Conservation (phyloP, 2,329 filamentous ascomycete species). For the Venturia aucupariae region DNA sequence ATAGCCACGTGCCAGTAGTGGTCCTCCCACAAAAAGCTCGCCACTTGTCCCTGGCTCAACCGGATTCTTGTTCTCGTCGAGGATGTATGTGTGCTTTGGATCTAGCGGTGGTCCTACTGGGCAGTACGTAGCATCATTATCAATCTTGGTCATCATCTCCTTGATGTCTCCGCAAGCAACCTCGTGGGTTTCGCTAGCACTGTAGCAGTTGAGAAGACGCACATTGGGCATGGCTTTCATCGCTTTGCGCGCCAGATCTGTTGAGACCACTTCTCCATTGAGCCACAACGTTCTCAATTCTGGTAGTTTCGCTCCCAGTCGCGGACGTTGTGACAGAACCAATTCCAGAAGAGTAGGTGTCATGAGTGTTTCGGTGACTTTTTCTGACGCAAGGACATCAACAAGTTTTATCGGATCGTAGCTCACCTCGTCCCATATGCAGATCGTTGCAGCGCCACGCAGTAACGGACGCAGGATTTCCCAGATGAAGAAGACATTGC, state of each 20-base stretch:
- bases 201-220: constrained; percentile 70
- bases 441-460: constrained; percentile 65
- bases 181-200: constrained; percentile 73
- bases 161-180: constrained; percentile 68
- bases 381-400: constrained; percentile 55
- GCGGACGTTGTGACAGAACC: constrained; percentile 59
- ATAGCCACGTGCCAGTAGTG: constrained; percentile 64
- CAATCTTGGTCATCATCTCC: constrained; percentile 47
- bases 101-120: constrained; percentile 65
- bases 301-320: constrained; percentile 54
- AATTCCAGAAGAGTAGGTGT: constrained; percentile 71
- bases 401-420: constrained; percentile 70
- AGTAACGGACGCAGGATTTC: constrained; percentile 70
- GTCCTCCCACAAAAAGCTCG: constrained; percentile 69
- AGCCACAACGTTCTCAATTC: constrained; percentile 65
- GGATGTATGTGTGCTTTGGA: constrained; percentile 59
- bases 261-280: constrained; percentile 75
- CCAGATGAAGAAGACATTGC: constrained; percentile 83
- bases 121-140: constrained; percentile 50
- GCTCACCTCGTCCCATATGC: constrained; percentile 65
- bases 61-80: constrained; percentile 58
- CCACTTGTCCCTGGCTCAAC: constrained; percentile 55
- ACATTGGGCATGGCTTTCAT: constrained; percentile 58
- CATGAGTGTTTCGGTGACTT: constrained; percentile 73
- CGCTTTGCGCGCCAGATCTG: constrained; percentile 62